These are phyloP conservation scores for Hondaea fermentalgiana DNA, from an alignment of 108 stramenopile genomes.

Conservation along the genomic window DNA sequence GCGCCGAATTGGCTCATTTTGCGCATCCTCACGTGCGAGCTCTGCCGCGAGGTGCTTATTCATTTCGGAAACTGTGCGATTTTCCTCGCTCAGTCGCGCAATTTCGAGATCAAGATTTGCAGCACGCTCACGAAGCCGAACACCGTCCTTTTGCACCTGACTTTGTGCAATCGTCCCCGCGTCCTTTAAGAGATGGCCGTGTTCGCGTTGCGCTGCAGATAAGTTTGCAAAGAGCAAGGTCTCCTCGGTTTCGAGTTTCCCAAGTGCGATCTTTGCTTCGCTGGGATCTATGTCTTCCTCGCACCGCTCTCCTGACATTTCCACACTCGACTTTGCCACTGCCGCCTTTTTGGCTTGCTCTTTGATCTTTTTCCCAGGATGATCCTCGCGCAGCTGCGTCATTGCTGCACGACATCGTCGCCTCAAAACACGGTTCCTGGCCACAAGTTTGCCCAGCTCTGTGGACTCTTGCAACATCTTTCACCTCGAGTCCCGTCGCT, in stretches of 20 bases:
- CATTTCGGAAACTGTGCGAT: background rate
- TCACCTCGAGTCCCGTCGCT: no score
- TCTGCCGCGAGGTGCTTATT: background rate
- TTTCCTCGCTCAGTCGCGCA: background rate
- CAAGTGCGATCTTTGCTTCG: background rate
- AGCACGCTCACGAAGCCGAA: background rate
- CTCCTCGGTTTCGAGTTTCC: background rate
- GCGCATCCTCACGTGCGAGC: background rate
- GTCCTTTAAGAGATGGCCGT: background rate
- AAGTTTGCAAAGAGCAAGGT: background rate
- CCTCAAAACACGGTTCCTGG: background rate
- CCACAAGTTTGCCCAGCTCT: background rate
- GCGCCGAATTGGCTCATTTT: background rate
- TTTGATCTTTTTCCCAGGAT: background rate
- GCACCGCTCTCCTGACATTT: background rate
- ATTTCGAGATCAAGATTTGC: background rate
- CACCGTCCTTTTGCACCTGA: background rate
- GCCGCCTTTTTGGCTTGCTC: background rate
- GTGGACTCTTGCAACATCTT: background rate
- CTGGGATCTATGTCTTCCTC: background rate
- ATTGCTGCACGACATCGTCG: background rate
- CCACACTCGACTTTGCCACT: background rate
- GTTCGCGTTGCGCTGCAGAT: background rate
- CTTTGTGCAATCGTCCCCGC: background rate
- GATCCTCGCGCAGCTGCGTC: background rate